Evolutionary conservation across 345 rosid genomes (phyloP), one percentile per base, ranked within the genome.

Genomic region (Gossypium arboreum): DNA sequence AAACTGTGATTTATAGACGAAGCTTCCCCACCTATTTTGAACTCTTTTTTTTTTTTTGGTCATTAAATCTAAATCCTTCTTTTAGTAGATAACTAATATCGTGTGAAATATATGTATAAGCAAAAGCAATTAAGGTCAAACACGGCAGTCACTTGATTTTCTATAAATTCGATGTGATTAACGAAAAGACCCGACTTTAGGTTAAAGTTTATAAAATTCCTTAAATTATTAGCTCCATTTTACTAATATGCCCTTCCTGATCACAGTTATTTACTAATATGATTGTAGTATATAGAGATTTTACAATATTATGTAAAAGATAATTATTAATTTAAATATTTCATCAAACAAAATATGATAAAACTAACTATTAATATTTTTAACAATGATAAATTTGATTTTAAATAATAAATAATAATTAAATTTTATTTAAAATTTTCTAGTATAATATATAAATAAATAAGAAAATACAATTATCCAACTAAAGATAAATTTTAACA

Each of bases 111-210:
- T 72, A 54, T 34, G 66, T 15, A 62, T 58, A 65, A 71, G 71
- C 13, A 68, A 22, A 74, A 16, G 68, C 51, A 44, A 80, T 79
- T 12, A 76, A 67, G 85, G 91, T 88, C 89, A 84, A 83, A 85
- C 91, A 90, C 90, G 94, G 89, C 91, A 84, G 77, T 61, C 87
- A 81, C 85, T 77, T 62, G 20, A 20, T 58, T 67, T 65, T 65
- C 70, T 18, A 65, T 4, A 18, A 43, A 41, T 18, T 66, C 18
- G 2, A 27, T 70, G 73, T 71, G 57, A 78, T 81, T 72, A 81
- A 74, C 76, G 78, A 68, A 63, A 78, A 75, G 11, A 70, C 75
- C 41, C 48, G 60, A 44, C 48, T 50, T 56, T 72, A 58, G 70
- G 34, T 24, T 20, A 54, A 71, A 29, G 59, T 18, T 68, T 22